Conservation (phyloP, 2,329 filamentous ascomycete species). For the Orbilia javanica region DNA sequence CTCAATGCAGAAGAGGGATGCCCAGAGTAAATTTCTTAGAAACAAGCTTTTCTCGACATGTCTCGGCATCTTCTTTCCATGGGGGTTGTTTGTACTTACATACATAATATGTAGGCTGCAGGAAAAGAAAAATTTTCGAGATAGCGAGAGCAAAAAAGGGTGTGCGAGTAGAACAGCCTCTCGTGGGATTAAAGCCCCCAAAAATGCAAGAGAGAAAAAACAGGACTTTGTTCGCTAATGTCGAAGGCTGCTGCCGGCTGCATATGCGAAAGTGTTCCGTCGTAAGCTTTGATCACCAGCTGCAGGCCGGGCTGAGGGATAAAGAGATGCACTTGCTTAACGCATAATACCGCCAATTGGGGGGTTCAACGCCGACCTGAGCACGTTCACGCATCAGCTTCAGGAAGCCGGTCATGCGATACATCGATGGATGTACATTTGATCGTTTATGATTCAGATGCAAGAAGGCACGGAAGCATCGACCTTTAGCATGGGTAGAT, state of each 20-base stretch:
- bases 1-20: constrained; percentile 13
- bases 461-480: constrained; percentile 12
- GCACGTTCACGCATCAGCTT: constrained; percentile 26
- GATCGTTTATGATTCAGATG: constrained; percentile 26
- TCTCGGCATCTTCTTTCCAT: constrained; percentile 58
- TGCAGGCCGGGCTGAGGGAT: constrained; percentile 17
- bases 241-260: constrained; percentile 18
- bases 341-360: constrained; percentile 18
- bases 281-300: constrained; percentile 9
- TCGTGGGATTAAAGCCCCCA: background rate
- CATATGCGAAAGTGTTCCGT: constrained; percentile 17
- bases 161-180: constrained; percentile 12
- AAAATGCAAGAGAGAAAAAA: background rate
- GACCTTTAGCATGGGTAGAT: constrained; percentile 17
- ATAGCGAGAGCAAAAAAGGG: constrained; percentile 1
- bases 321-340: constrained; percentile 10
- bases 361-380: constrained; percentile 12
- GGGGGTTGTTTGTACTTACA: constrained; percentile 9
- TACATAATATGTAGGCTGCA: constrained; percentile 1
- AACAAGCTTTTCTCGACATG: constrained; percentile 59
- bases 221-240: constrained; percentile 9
- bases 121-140: constrained; percentile 27
- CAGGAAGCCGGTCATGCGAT: constrained; percentile 50
- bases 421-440: constrained; percentile 25
- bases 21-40: constrained; percentile 28